Percentiles rank a stretch among this genome's conserved stretches.
phyloP scores from a whole-genome alignment of 1,284 basidiomycete genomes.

The Ceratobasidium sp. region DNA sequence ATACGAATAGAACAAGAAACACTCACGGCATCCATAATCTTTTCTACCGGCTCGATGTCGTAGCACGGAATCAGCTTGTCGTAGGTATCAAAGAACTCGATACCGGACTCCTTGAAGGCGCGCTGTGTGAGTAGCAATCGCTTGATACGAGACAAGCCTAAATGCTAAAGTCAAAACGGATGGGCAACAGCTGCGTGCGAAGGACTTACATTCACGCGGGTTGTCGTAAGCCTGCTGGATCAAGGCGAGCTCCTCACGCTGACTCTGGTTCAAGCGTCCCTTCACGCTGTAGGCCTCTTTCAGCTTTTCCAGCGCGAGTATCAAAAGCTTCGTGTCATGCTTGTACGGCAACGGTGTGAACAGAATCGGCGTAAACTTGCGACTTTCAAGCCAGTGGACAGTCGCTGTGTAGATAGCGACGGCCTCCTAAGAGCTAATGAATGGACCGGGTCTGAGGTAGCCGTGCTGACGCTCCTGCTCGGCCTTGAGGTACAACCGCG shows the following conservation, averaged over 20 bases:
- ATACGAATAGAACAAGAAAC: not conserved
- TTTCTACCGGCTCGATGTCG: slow-evolving; percentile 98
- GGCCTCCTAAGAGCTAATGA: slow-evolving; percentile 97
- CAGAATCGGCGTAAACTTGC: slow-evolving; percentile 95
- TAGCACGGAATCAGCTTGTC: slow-evolving; percentile 98
- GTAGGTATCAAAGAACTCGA: slow-evolving; percentile 94
- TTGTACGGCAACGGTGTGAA: slow-evolving; percentile 99
- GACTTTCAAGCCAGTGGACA: slow-evolving; percentile 96
- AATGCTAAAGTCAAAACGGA: slow-evolving; percentile 39
- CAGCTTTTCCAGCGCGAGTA: slow-evolving; percentile 94
- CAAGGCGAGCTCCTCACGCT: slow-evolving; percentile 94
- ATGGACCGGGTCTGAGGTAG: slow-evolving; percentile 97
- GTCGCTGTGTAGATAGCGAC: slow-evolving; percentile 98
- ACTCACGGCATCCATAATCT: slow-evolving; percentile 94
- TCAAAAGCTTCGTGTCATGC: slow-evolving; percentile 96
- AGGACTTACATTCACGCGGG: slow-evolving; percentile 82
- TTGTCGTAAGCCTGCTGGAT: slow-evolving; percentile 98
- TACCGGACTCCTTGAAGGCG: slow-evolving; percentile 98
- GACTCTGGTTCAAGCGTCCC: slow-evolving; percentile 94
- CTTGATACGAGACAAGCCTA: slow-evolving; percentile 94
- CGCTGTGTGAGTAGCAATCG: slow-evolving; percentile 94
- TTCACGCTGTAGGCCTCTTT: slow-evolving; percentile 99
- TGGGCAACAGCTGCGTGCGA: not conserved
- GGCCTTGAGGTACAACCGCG: slow-evolving; percentile 95
- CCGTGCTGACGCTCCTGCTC: slow-evolving; percentile 98